Conservation (phyloP, 768 basidiomycete species). For the Mycena chlorophos region DNA sequence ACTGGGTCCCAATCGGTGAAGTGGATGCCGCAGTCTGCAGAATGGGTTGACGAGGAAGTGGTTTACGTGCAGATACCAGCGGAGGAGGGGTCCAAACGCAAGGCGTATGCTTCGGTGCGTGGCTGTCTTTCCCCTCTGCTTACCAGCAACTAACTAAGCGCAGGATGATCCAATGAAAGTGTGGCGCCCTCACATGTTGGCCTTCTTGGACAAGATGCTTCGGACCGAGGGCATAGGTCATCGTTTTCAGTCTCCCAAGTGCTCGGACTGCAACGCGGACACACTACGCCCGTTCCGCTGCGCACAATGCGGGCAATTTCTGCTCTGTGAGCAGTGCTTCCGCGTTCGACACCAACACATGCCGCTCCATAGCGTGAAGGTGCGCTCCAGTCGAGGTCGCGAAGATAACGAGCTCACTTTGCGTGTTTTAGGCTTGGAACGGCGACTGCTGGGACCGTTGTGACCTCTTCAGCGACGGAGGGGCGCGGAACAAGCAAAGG, state of each 20-base stretch:
- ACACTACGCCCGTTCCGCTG: not conserved
- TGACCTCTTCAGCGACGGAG: not conserved
- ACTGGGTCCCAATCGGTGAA: not conserved
- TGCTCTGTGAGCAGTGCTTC: not conserved
- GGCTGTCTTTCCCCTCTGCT: not conserved
- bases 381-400: not conserved
- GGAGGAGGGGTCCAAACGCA: not conserved
- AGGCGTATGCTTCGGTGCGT: not conserved
- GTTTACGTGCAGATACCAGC: not conserved
- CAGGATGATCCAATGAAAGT: not conserved
- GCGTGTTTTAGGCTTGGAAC: not conserved
- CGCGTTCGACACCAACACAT: not conserved
- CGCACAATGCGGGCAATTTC: not conserved
- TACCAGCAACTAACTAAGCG: not conserved
- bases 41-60: not conserved
- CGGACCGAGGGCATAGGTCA: not conserved
- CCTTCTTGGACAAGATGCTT: conserved; percentile 2
- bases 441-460: not conserved
- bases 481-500: not conserved
- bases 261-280: not conserved
- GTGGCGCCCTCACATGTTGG: not conserved
- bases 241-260: not conserved
- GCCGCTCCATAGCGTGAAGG: conserved; percentile 1
- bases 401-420: not conserved
- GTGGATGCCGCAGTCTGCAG: not conserved